Evolutionary conservation across 768 basidiomycete species (phyloP), one percentile per base, ranked within the genome.

Genomic region (Cystofilobasidium capitatum): DNA sequence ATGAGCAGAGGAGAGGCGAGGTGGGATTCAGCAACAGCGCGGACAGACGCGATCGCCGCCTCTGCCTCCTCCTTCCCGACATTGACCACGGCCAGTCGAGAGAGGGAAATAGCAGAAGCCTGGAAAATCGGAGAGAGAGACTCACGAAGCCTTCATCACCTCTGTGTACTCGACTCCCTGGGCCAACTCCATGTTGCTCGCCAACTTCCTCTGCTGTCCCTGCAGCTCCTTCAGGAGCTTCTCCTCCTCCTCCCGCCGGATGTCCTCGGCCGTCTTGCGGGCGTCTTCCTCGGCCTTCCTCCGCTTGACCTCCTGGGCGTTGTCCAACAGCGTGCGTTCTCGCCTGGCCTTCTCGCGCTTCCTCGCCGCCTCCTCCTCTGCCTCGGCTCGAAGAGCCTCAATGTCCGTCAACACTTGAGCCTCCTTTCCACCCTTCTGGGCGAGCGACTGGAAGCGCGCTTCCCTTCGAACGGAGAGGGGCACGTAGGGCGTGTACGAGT

Each of bases 251-350:
- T 96, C 96, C 63, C 88, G 86, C 8, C 82, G 85, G 73, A 87
- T 88, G 78, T 98, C 86, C n/a, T 81, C 82, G 8, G 85, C 88
- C 9, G 87, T 88, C 80, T 97, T 98, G 75, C 86, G 83, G 9
- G 91, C 86, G 78, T 97, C 93, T 79, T 94, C 89, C 63, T 81
- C 82, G 5, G 88, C 89, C 77, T 87, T 90, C 76, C 82, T 82
- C 31, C 82, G 82, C 74, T 94, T 91, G 37, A 98, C 93, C 74
- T 98, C 94, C 77, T 97, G 91, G 1, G 96, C 96, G 76, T 96
- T 92, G 73, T 91, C 77, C 59, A 99, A 79, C 58, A 99, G 78
- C 0, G 92, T 96, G 72, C 91, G 80, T 78, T 93, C 91, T 76
- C 85, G 87, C 69, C 93, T 78, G 24, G 84, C 83, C 73, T 82